Percentiles rank a stretch among this genome's conserved stretches.
Evolutionary conservation across 2,329 filamentous ascomycete genomes (phyloP).

Genomic region (Penicillium corylophilum): DNA sequence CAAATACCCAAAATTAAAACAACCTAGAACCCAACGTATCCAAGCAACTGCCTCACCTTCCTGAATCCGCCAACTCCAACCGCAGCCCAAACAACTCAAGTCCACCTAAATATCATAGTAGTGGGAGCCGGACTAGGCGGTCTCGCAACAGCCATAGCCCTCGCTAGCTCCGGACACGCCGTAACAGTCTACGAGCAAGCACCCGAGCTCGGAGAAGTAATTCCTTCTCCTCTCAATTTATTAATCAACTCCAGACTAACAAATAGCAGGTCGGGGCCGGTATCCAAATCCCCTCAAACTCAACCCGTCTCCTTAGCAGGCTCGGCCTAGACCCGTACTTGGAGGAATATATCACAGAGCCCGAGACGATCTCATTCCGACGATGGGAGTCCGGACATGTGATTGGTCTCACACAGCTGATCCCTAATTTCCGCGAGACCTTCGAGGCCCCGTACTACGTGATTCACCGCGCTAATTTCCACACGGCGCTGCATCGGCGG

Average conservation of each 20-base stretch:
- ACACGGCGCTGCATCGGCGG: constrained; percentile 11
- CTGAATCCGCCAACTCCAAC: neutral
- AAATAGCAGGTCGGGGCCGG: constrained; percentile 37
- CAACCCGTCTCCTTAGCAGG: constrained; percentile 28
- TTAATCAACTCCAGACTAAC: neutral
- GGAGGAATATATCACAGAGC: constrained; percentile 28
- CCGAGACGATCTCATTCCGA: constrained; percentile 34
- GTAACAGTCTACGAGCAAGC: constrained; percentile 34
- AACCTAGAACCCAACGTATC: constrained; percentile 12
- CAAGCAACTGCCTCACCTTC: constrained; percentile 15
- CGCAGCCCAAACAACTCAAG: neutral
- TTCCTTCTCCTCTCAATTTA: neutral
- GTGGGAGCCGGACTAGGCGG: constrained; percentile 16
- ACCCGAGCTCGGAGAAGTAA: constrained; percentile 40
- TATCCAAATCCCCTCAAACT: constrained; percentile 44
- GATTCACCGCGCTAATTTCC: constrained; percentile 31
- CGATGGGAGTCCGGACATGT: constrained; percentile 34
- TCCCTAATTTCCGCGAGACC: constrained; percentile 32
- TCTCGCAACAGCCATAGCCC: constrained; percentile 29
- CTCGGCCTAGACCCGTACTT: constrained; percentile 35
- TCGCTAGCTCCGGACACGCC: constrained; percentile 23
- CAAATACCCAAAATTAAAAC: neutral
- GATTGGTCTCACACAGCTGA: constrained; percentile 37
- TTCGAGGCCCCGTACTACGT: constrained; percentile 26
- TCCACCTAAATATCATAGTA: neutral